These are phyloP conservation scores for Cicer bijugum DNA, from an alignment of 306 rosid genomes.

Conservation along the genomic window DNA sequence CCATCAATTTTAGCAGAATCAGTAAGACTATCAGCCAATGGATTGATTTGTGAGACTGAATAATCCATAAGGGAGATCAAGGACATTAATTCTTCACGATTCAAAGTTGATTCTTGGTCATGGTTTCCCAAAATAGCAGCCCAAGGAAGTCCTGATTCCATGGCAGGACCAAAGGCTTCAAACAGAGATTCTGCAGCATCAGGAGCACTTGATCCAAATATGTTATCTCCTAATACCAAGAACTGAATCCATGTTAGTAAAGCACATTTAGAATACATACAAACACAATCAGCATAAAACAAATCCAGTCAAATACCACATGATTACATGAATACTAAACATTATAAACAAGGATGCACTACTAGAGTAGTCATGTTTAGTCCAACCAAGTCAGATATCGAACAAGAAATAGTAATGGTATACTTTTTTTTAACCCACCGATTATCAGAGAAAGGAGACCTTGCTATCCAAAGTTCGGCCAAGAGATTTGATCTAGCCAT, in stretches of 20 bases:
- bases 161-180: constrained; percentile 82
- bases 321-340: constrained; percentile 24
- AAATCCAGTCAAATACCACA: constrained; percentile 1
- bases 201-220: constrained; percentile 75
- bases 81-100: constrained; percentile 78
- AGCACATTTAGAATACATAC: background rate
- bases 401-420: background rate
- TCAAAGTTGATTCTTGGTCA: constrained; percentile 90
- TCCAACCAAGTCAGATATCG: constrained; percentile 19
- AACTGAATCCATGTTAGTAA: constrained; percentile 46
- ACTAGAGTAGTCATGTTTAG: background rate
- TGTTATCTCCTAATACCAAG: constrained; percentile 70
- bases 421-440: background rate
- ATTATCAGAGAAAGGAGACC: background rate
- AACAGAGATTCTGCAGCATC: constrained; percentile 91
- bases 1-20: constrained; percentile 65
- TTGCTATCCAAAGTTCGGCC: background rate
- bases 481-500: background rate
- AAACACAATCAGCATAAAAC: background rate
- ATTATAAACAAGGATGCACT: constrained; percentile 2
- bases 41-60: constrained; percentile 76
- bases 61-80: constrained; percentile 87
- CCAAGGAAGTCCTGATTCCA: constrained; percentile 87
- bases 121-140: constrained; percentile 96
- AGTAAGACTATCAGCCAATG: constrained; percentile 47